A percentile compares a stretch with the other conserved stretches of the same genome.
These are phyloP conservation scores for Grosmannia huntii DNA, from an alignment of 2,329 filamentous ascomycete species.

Conservation along the genomic window DNA sequence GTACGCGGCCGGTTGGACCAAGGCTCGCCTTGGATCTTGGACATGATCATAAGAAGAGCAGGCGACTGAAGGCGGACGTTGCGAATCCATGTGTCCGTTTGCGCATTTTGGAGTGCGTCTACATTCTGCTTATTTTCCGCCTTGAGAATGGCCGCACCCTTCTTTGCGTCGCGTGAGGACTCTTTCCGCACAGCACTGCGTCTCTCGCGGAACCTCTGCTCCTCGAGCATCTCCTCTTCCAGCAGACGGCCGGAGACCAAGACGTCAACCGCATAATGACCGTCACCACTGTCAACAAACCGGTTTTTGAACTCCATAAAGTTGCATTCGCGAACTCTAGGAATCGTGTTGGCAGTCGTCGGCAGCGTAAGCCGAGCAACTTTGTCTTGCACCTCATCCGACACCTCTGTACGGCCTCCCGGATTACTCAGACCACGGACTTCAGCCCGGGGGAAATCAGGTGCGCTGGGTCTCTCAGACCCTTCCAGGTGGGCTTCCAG, in stretches of 20 bases:
- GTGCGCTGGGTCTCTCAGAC: background rate
- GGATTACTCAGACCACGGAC: background rate
- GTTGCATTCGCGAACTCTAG: constrained; percentile 20
- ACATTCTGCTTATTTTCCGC: constrained; percentile 4
- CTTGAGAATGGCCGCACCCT: constrained; percentile 3
- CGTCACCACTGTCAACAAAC: constrained; percentile 16
- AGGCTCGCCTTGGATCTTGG: constrained; percentile 6
- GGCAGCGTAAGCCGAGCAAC: background rate
- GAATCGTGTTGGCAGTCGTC: constrained; percentile 15
- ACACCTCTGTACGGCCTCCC: background rate
- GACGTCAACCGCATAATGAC: constrained; percentile 26
- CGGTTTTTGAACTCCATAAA: constrained; percentile 31
- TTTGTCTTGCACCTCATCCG: background rate
- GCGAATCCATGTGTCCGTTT: constrained; percentile 5
- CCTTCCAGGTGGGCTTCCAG: background rate
- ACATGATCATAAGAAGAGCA: constrained; percentile 7
- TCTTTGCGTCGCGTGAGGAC: background rate
- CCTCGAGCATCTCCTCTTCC: constrained; percentile 6
- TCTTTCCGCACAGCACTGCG: background rate
- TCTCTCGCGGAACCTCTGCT: constrained; percentile 11
- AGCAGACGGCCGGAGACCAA: constrained; percentile 13
- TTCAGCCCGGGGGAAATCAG: background rate
- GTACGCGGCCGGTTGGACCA: constrained; percentile 9
- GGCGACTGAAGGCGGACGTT: constrained; percentile 10
- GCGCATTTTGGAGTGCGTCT: background rate